Percentiles rank a stretch among this genome's conserved stretches.
Evolutionary conservation across 2,329 filamentous ascomycete genomes (phyloP).

Genomic region (Domatiomyces globalis): DNA sequence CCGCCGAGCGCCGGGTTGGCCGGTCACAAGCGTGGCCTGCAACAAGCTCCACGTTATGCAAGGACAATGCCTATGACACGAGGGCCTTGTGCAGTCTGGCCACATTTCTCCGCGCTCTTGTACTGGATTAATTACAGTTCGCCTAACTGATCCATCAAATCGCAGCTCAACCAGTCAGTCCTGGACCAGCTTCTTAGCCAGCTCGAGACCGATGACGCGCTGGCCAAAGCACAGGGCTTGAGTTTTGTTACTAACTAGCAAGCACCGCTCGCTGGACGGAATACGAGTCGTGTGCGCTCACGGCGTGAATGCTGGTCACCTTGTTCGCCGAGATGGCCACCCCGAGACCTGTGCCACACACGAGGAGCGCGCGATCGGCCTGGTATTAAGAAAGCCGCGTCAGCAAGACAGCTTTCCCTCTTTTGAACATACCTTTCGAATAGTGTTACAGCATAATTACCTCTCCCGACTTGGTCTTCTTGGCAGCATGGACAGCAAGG

Average conservation of each 20-base stretch:
- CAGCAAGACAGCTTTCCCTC: too few relatives aligned
- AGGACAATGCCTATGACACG: too few relatives aligned
- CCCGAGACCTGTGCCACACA: conserved; percentile 76
- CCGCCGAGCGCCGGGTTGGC: too few relatives aligned
- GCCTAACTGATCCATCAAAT: conserved; percentile 55
- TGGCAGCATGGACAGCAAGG: conserved; percentile 58
- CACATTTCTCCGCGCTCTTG: conserved; percentile 51
- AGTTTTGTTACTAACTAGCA: conserved; percentile 73
- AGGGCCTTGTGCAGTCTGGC: too few relatives aligned
- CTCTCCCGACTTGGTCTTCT: conserved; percentile 33
- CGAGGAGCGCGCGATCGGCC: conserved; percentile 63
- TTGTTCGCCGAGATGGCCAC: conserved; percentile 87
- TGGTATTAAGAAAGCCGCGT: too few relatives aligned
- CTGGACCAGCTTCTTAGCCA: conserved; percentile 59
- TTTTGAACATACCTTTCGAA: too few relatives aligned
- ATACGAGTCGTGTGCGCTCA: conserved; percentile 79
- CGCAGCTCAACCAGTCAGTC: conserved; percentile 80
- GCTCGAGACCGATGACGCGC: conserved; percentile 65
- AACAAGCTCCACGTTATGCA: too few relatives aligned
- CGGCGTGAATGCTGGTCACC: conserved; percentile 68
- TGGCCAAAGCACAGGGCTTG: conserved; percentile 81
- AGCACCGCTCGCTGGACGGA: conserved; percentile 65
- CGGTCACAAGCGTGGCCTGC: too few relatives aligned
- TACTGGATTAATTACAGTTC: too few relatives aligned
- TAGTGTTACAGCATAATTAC: too few relatives aligned